Conservation (phyloP, 257 asterid species). For the Knoxia roxburghii region DNA sequence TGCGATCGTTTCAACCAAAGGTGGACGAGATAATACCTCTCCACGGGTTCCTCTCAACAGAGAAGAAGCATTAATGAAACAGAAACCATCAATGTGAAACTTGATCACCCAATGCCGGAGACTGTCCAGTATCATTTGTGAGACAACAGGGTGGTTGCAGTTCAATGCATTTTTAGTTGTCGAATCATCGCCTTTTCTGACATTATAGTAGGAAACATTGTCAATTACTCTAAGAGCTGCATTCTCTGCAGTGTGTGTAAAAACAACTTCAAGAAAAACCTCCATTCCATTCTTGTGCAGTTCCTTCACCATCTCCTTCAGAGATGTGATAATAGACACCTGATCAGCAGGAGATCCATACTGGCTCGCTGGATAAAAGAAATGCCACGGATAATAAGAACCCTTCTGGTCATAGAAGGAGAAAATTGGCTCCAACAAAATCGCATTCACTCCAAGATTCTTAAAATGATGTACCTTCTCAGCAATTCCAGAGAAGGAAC, state of each 20-base stretch:
- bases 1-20: slow-evolving; percentile 80
- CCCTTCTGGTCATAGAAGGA: slow-evolving; percentile 68
- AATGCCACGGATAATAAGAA: slow-evolving; percentile 75
- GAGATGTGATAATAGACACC: slow-evolving; percentile 34
- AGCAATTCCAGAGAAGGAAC: slow-evolving; percentile 62
- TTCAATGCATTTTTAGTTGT: slow-evolving; percentile 41
- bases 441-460: slow-evolving; percentile 79
- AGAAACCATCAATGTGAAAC: slow-evolving; percentile 80
- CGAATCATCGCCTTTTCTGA: slow-evolving; percentile 26
- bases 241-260: slow-evolving; percentile 59
- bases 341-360: slow-evolving; percentile 39
- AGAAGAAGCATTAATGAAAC: slow-evolving; percentile 61
- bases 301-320: slow-evolving; percentile 88
- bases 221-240: slow-evolving; percentile 51
- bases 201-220: slow-evolving; percentile 35
- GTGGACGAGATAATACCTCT: slow-evolving; percentile 76
- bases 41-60: slow-evolving; percentile 56
- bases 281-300: slow-evolving; percentile 68
- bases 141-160: slow-evolving; percentile 71
- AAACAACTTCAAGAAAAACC: slow-evolving; percentile 83
- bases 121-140: slow-evolving; percentile 72
- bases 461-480: slow-evolving; percentile 69
- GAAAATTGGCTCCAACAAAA: slow-evolving; percentile 75
- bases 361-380: slow-evolving; percentile 56
- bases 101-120: slow-evolving; percentile 85